Conservation (phyloP, 2,329 filamentous ascomycete species). For the Aspergillus costaricaensis region DNA sequence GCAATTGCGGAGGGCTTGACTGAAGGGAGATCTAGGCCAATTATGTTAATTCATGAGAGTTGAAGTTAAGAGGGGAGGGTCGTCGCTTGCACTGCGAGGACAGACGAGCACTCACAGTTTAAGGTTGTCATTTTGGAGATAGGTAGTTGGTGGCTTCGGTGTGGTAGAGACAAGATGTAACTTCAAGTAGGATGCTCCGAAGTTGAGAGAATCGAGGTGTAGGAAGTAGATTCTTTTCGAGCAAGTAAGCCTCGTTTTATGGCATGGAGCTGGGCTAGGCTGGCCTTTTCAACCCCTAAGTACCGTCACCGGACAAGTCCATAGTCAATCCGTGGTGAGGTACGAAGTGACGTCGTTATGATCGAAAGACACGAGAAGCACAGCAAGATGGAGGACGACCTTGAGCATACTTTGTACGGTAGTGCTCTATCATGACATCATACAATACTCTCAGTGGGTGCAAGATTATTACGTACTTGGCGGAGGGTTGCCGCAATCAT, state of each 20-base stretch:
- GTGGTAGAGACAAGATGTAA: neutral
- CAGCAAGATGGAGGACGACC: neutral
- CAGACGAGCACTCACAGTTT: slow-evolving; percentile 52
- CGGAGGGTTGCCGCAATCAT: neutral
- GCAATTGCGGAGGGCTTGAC: slow-evolving; percentile 99
- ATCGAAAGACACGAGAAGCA: slow-evolving; percentile 16
- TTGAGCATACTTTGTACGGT: neutral
- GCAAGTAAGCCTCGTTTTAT: neutral
- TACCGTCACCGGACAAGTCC: slow-evolving; percentile 11
- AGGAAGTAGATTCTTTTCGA: neutral
- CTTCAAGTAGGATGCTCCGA: too few species aligned
- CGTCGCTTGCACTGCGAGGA: neutral
- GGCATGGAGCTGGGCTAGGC: neutral
- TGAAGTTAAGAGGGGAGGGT: too few species aligned
- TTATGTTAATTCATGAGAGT: slow-evolving; percentile 5
- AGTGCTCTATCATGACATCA: slow-evolving; percentile 1
- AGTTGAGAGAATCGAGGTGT: too few species aligned
- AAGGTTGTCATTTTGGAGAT: slow-evolving; percentile 58
- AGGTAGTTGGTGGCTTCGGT: neutral
- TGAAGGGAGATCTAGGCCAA: slow-evolving; percentile 64
- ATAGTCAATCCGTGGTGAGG: neutral
- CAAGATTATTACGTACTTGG: neutral
- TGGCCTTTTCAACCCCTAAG: neutral
- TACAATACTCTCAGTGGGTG: neutral
- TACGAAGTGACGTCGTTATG: slow-evolving; percentile 34